Base-by-base conservation (phyloP, 768 basidiomycete species). In the Peribolospora baueri region DNA sequence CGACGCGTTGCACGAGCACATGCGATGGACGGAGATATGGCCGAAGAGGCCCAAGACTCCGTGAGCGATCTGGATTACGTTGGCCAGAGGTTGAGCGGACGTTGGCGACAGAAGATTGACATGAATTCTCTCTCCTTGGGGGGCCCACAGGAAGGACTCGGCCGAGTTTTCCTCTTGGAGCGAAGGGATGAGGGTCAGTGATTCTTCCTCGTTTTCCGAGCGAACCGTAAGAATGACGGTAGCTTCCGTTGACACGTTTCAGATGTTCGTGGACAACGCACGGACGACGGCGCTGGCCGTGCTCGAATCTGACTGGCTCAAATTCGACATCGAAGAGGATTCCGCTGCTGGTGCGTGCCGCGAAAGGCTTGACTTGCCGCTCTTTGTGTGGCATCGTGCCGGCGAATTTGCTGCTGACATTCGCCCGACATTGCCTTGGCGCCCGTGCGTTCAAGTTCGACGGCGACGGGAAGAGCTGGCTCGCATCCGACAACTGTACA, bases 401-500 rank as follows among this genome's bases (percentile, higher is more conserved):
- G 36, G 4, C 7, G 42, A 7, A 2, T 5, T 13, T n/a, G 1
- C 3, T 25, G 38, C 42, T 48, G 40, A 46, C 51, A 1, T 10
- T 10, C 48, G 7, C 14, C n/a, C 41, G 1, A 3, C 0, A 4
- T 6, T n/a, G 13, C 8, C 49, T 10, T 43, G 25, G 25, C 25
- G 40, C 37, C 61, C 50, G 37, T 48, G 51, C 39, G 4, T 14
- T 54, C 7, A 47, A 74, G 76, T 68, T 46, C 74, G 78, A 50
- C 73, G 73, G 5, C 73, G 81, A 38, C 71, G 71, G 36, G 70
- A 71, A 25, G 84, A 90, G 58, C 74, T 91, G 49, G 68, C 75
- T 9, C 76, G 81, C n/a, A 81, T 91, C 52, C 77, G 88, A 46
- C 80, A 87, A 62, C 77, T 90, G 40, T 90, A 81, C 66, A 71